phyloP scores from a whole-genome alignment of 352 stramenopile species.

The Phytophthora cryptogea region DNA sequence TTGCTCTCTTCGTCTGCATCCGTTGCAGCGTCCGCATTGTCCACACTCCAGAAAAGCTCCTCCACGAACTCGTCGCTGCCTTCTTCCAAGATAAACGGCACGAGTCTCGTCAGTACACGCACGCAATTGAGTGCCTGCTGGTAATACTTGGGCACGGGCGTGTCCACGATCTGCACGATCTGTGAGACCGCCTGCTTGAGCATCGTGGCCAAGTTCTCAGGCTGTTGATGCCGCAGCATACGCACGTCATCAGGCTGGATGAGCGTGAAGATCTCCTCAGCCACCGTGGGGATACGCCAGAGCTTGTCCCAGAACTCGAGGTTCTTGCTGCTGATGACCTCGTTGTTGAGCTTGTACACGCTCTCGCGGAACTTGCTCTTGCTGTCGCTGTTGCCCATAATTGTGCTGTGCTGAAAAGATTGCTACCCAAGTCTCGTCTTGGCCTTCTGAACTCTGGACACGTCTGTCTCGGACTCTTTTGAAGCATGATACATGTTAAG shows the following conservation, averaged over 20 bases:
- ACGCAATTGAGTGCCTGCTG: constrained; percentile 86
- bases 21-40: constrained; percentile 21
- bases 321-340: constrained; percentile 84
- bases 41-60: constrained; percentile 76
- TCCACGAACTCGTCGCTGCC: constrained; percentile 80
- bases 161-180: constrained; percentile 87
- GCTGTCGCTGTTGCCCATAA: constrained; percentile 89
- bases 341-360: constrained; percentile 92
- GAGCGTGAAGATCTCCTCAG: constrained; percentile 90
- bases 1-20: constrained; percentile 49
- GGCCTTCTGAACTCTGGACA: constrained; percentile 5
- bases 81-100: constrained; percentile 88
- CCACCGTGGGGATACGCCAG: constrained; percentile 87
- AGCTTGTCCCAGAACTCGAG: constrained; percentile 92
- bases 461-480: no score
- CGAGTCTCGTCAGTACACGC: constrained; percentile 78
- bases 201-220: constrained; percentile 84
- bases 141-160: constrained; percentile 89
- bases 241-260: constrained; percentile 89
- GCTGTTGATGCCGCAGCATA: constrained; percentile 87
- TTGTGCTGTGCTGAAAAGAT: no score
- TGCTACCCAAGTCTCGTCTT: no score
- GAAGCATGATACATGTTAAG: neutral
- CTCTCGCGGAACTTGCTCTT: constrained; percentile 93
- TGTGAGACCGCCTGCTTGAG: constrained; percentile 79